Evolutionary conservation across 2,329 filamentous ascomycete species (phyloP), one percentile per base, ranked within the genome.

Genomic region (Trichoderma hamatum): DNA sequence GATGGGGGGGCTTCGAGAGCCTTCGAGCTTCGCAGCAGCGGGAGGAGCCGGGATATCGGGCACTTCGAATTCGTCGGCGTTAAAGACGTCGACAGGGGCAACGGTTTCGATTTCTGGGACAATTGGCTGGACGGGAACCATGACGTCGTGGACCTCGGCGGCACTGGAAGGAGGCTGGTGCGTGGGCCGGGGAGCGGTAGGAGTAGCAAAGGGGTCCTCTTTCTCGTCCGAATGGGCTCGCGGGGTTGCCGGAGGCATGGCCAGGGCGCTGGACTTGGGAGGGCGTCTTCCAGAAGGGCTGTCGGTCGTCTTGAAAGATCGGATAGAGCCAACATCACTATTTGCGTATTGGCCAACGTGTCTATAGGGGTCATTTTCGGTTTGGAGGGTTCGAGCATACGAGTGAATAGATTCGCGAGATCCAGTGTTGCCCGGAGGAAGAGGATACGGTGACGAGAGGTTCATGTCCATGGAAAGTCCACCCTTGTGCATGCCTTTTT

Each of bases 381-480:
- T 86, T 68, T 89, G 86, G 56, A 95, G 86, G 2, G 90, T 91
- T 66, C 91, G 89, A 30, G 94, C 92, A 72, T 98, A 84, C 3
- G 94, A 96, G 78, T 94, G 90, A 71, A 98, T 84, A 5, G 95
- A 97, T 73, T 97, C 94, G 55, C 89, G 88, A 1, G 95, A 97
- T 75, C 88, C 85, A 52, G 96, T 89, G 24, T 95, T 77, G 67
- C 88, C 89, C 1, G 92, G 92, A 5, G 96, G 94, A n/a, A 98
- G 85, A n/a, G 99, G 86, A 78, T 98, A 99, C 2, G 96, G 96
- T 74, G 90, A 96, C 39, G 88, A 88, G 59, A 94, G 84, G 76
- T 91, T 89, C 86, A 94, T 88, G 74, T 89, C 87, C 86, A 95
- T 88, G 39, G 89, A 92, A 61, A 91, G 79, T 74, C 90, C 82